A percentile compares a stretch with the other conserved stretches of the same genome.
phyloP scores from a whole-genome alignment of 2,329 filamentous ascomycete genomes.

The Colletotrichum chlorophyti region DNA sequence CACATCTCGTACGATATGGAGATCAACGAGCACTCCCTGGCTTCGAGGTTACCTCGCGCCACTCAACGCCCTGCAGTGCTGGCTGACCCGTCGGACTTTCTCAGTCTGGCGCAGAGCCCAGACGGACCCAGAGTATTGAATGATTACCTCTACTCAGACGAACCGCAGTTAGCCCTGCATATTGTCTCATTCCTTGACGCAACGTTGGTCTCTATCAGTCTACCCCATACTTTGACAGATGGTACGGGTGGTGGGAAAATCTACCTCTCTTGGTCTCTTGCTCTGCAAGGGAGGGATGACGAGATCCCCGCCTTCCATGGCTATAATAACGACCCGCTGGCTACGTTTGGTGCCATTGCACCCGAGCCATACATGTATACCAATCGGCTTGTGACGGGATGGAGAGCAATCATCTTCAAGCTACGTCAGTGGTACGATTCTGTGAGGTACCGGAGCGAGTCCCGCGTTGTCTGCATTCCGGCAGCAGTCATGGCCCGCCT shows the following conservation, averaged over 20 bases:
- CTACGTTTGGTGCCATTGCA: not conserved
- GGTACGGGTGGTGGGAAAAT: constrained; percentile 40
- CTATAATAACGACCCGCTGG: not conserved
- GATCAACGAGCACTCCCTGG: too few relatives aligned
- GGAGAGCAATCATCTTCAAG: not conserved
- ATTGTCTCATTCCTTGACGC: constrained; percentile 50
- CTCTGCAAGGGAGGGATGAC: not conserved
- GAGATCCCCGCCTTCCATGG: not conserved
- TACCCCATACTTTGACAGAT: constrained; percentile 50
- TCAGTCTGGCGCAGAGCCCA: too few relatives aligned
- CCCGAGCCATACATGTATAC: not conserved
- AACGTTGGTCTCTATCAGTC: constrained; percentile 49
- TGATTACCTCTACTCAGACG: constrained; percentile 45
- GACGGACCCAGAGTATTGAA: too few relatives aligned
- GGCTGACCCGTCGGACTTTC: too few relatives aligned
- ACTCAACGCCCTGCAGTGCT: too few relatives aligned
- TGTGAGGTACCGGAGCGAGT: not conserved
- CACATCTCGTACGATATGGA: too few relatives aligned
- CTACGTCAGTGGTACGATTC: too few relatives aligned
- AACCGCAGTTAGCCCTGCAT: constrained; percentile 49
- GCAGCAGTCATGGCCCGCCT: not conserved
- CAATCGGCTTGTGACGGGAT: not conserved
- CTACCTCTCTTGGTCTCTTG: not conserved
- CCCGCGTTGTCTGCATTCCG: not conserved
- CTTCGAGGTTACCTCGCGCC: too few relatives aligned